A percentile compares a stretch with the other conserved stretches of the same genome.
These are phyloP conservation scores for Fusarium nodosum DNA, from an alignment of 2,329 filamentous ascomycete species.

Conservation along the genomic window DNA sequence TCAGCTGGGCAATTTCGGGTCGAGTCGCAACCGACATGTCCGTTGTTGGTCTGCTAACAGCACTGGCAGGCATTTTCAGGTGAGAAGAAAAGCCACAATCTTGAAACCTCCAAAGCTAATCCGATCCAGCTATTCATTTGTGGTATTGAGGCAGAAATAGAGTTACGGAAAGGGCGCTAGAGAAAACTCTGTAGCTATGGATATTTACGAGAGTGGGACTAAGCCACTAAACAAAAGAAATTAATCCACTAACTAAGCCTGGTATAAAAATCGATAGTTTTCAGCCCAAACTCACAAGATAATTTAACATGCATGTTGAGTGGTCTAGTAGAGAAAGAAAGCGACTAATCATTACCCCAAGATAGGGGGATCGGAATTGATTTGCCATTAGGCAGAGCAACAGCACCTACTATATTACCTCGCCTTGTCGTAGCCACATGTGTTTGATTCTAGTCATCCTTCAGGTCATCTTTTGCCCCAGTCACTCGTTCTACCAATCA, in stretches of 20 bases:
- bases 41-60: background rate
- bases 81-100: background rate
- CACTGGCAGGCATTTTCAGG: background rate
- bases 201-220: background rate
- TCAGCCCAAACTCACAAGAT: background rate
- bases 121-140: background rate
- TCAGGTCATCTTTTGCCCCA: background rate
- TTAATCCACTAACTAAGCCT: background rate
- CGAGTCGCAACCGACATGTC: background rate
- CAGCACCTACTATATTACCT: background rate
- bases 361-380: background rate
- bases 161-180: too few relatives aligned
- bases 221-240: too few relatives aligned
- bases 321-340: background rate
- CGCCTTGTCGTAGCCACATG: background rate
- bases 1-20: slow-evolving; percentile 71
- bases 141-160: background rate
- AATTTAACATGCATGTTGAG: background rate
- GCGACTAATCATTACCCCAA: background rate
- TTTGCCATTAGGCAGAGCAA: background rate
- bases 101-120: background rate
- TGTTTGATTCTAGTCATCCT: background rate
- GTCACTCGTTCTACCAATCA: background rate
- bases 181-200: background rate
- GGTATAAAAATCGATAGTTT: background rate